These are phyloP conservation scores for Pythium sukuiense DNA, from an alignment of 352 stramenopile genomes.

Conservation along the genomic window DNA sequence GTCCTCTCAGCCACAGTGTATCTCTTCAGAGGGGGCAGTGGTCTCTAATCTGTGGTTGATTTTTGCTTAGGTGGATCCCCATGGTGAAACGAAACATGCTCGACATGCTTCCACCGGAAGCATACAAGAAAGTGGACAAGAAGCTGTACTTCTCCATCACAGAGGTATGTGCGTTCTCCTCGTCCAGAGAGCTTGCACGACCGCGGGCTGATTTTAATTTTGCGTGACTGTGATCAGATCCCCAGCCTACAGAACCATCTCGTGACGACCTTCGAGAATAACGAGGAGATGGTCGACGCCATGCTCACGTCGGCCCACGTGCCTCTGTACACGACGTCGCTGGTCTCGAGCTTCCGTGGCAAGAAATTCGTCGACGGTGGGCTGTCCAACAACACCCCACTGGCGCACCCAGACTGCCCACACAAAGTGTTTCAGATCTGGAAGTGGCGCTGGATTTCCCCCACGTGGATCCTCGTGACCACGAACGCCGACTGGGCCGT, in stretches of 20 bases:
- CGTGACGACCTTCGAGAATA: slow-evolving; percentile 66
- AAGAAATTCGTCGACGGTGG: slow-evolving; percentile 75
- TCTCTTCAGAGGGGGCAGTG: background rate
- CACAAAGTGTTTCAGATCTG: slow-evolving; percentile 85
- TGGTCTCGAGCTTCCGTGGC: slow-evolving; percentile 62
- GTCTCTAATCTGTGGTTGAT: background rate
- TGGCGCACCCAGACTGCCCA: slow-evolving; percentile 49
- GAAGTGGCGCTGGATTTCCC: slow-evolving; percentile 80
- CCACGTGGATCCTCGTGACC: slow-evolving; percentile 75
- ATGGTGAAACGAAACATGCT: slow-evolving; percentile 72
- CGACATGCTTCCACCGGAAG: slow-evolving; percentile 55
- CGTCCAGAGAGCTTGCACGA: background rate
- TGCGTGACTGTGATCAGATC: slow-evolving; percentile 21
- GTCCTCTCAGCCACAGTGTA: slow-evolving; percentile 12
- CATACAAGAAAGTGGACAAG: slow-evolving; percentile 59
- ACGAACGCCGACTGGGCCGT: slow-evolving; percentile 75
- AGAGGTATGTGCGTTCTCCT: slow-evolving; percentile 29
- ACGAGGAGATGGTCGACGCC: slow-evolving; percentile 82
- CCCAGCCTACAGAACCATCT: slow-evolving; percentile 69
- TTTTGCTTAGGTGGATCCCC: slow-evolving; percentile 57
- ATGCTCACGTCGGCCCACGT: slow-evolving; percentile 79
- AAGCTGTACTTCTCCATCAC: slow-evolving; percentile 82
- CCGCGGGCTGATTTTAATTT: background rate
- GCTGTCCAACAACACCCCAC: slow-evolving; percentile 68
- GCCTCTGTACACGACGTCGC: slow-evolving; percentile 69